phyloP scores from a whole-genome alignment of 2,329 filamentous ascomycete species.

The Magnaporthales sp. region DNA sequence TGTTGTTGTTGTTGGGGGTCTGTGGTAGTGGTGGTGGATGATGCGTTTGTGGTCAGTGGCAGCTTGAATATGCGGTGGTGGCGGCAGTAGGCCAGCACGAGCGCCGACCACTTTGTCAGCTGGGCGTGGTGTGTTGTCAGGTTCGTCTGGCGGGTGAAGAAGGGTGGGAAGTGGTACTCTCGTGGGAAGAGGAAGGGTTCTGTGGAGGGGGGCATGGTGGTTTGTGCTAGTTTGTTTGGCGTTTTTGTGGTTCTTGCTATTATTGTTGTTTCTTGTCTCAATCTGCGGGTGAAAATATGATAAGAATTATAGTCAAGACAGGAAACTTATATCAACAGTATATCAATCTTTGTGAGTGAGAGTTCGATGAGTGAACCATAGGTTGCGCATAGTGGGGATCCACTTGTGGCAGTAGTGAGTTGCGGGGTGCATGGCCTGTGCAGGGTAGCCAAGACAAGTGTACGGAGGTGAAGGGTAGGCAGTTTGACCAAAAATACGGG shows the following conservation, averaged over 20 bases:
- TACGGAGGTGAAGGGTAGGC: background rate
- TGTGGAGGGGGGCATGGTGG: slow-evolving; percentile 4
- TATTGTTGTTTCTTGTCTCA: background rate
- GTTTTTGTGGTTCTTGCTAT: background rate
- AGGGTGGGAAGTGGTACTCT: slow-evolving; percentile 70
- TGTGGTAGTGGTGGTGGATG: slow-evolving; percentile 31
- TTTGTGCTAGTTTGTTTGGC: background rate
- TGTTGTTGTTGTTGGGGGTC: slow-evolving; percentile 12
- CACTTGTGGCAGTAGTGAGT: background rate
- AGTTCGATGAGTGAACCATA: background rate
- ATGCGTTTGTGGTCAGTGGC: slow-evolving; percentile 38
- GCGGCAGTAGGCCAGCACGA: slow-evolving; percentile 77
- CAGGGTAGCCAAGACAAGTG: background rate
- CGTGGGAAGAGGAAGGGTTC: slow-evolving; percentile 46
- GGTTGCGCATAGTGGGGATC: background rate
- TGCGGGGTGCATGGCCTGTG: background rate
- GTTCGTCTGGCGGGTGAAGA: slow-evolving; percentile 77
- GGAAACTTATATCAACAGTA: background rate
- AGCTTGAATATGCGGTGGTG: slow-evolving; percentile 71
- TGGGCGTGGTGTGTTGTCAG: slow-evolving; percentile 65
- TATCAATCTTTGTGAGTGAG: background rate
- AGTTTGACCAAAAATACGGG: background rate
- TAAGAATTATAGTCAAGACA: background rate
- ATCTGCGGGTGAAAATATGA: background rate
- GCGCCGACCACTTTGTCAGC: slow-evolving; percentile 74